A percentile compares a stretch with the other conserved stretches of the same genome.
Evolutionary conservation across 768 basidiomycete species (phyloP).

Genomic region (Termitomyces sp.): DNA sequence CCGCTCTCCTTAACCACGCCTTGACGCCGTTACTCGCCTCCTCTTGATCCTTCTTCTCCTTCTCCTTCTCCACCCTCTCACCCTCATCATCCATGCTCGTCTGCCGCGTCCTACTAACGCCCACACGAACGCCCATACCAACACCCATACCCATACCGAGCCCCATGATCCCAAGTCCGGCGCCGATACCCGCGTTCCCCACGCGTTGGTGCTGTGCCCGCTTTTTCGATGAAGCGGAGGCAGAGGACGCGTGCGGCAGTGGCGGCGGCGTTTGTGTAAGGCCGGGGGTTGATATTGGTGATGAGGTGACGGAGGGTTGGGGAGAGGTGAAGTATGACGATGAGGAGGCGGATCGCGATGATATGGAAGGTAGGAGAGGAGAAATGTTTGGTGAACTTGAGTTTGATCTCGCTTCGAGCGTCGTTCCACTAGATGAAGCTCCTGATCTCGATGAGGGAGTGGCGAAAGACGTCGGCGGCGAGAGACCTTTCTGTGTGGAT

Average conservation of each 20-base stretch:
- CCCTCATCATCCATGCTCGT: neutral
- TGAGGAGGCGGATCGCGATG: neutral
- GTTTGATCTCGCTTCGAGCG: neutral
- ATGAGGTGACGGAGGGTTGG: neutral
- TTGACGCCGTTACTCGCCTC: constrained; percentile 11
- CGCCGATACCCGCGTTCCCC: constrained; percentile 13
- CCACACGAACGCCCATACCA: constrained; percentile 18
- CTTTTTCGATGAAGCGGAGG: neutral
- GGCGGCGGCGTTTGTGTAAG: neutral
- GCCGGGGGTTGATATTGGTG: neutral
- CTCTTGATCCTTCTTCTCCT: neutral
- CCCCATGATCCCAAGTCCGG: constrained; percentile 21
- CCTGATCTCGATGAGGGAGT: neutral
- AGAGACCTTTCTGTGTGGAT: neutral
- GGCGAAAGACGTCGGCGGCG: neutral
- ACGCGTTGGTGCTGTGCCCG: constrained; percentile 1
- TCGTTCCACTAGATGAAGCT: neutral
- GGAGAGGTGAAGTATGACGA: neutral
- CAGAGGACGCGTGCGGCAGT: neutral
- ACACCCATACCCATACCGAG: constrained; percentile 21
- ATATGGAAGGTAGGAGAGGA: neutral
- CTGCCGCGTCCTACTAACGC: constrained; percentile 7
- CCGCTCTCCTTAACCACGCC: constrained; percentile 17
- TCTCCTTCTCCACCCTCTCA: neutral
- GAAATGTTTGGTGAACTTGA: neutral